Evolutionary conservation across 129 eudicot genomes (phyloP).

Genomic region (Deinandra increscens): DNA sequence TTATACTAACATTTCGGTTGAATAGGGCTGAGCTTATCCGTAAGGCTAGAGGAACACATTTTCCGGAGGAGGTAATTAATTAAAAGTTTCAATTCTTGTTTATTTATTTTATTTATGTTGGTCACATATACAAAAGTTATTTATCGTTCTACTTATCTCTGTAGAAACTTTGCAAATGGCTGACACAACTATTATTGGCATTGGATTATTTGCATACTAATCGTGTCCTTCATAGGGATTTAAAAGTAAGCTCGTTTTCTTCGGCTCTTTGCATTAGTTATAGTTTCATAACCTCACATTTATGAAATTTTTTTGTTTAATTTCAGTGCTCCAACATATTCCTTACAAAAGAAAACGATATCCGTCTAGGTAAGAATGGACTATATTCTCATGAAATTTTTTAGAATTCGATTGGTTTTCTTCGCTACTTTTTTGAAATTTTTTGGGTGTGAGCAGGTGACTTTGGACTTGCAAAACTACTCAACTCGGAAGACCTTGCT

Average conservation of each 20-base stretch:
- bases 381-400: neutral
- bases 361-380: conserved; percentile 78
- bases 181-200: conserved; percentile 83
- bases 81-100: neutral
- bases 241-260: conserved; percentile 49
- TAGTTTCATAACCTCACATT: neutral
- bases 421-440: neutral
- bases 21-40: conserved; percentile 70
- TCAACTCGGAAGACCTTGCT: conserved; percentile 71
- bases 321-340: conserved; percentile 93
- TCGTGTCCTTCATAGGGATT: conserved; percentile 92
- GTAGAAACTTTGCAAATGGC: conserved; percentile 97
- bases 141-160: conserved; percentile 14
- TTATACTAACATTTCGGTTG: conserved; percentile 24
- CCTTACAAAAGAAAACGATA: conserved; percentile 77
- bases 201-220: conserved; percentile 92
- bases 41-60: conserved; percentile 72
- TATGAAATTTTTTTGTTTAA: conserved; percentile 2
- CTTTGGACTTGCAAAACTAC: conserved; percentile 91
- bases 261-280: conserved; percentile 1
- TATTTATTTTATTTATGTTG: neutral
- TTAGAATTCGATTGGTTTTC: neutral
- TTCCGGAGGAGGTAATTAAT: conserved; percentile 75
- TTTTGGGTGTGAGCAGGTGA: conserved; percentile 59
- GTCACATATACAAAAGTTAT: neutral